Percentiles rank a stretch among this genome's conserved stretches.
These are phyloP conservation scores for Ajuga chamaepitys DNA, from an alignment of 257 asterid genomes.

Conservation along the genomic window DNA sequence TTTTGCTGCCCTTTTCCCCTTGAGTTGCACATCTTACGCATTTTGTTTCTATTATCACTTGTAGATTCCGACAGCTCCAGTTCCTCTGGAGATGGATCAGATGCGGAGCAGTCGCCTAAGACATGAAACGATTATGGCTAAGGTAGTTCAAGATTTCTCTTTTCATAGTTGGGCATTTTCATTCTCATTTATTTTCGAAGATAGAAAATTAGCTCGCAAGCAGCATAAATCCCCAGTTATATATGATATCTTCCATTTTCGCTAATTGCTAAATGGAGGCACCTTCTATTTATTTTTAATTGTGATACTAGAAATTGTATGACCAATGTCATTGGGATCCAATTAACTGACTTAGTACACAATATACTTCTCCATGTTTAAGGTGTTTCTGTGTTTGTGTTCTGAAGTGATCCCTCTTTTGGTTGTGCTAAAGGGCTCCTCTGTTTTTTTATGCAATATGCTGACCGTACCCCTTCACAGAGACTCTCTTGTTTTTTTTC, in stretches of 20 bases:
- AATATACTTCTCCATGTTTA: neutral
- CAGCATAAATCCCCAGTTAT: neutral
- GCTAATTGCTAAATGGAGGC: neutral
- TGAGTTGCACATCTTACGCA: neutral
- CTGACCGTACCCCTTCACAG: neutral
- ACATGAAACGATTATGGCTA: conserved; percentile 19
- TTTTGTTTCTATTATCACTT: neutral
- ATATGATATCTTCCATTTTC: neutral
- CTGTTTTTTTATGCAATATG: neutral
- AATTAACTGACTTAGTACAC: neutral
- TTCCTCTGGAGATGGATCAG: conserved; percentile 45
- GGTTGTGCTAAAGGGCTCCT: neutral
- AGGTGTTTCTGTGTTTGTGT: neutral
- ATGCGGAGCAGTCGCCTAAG: conserved; percentile 38
- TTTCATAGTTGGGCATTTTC: neutral
- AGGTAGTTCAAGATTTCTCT: conserved; percentile 18
- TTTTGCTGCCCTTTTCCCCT: neutral
- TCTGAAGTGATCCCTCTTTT: neutral
- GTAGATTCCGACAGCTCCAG: conserved; percentile 59
- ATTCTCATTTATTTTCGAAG: neutral
- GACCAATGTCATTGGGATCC: neutral
- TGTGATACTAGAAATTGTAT: neutral
- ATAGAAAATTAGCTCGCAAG: neutral
- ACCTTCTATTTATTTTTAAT: neutral
- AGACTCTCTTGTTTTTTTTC: too few relatives aligned